Conservation (phyloP, 2,329 filamentous ascomycete species). For the Hypoxylon sp. region DNA sequence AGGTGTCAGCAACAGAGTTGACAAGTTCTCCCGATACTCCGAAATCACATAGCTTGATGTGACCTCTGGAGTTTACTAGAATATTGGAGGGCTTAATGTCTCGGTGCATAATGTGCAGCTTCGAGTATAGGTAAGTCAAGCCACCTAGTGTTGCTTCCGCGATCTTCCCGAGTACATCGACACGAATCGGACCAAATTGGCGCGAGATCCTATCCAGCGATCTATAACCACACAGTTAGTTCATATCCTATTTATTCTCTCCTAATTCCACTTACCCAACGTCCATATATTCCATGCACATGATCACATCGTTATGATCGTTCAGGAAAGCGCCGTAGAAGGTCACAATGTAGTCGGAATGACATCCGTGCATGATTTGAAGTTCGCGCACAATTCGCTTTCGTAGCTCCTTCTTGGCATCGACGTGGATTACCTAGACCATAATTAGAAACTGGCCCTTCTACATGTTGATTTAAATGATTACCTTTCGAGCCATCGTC, state of each 20-base stretch:
- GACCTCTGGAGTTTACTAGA: conserved; percentile 91
- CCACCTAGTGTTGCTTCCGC: conserved; percentile 95
- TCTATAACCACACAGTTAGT: conserved; percentile 62
- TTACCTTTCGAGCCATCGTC: conserved; percentile 96
- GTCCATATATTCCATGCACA: conserved; percentile 99
- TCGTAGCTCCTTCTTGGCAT: conserved; percentile 96
- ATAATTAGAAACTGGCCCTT: conserved; percentile 4
- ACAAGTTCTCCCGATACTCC: conserved; percentile 98
- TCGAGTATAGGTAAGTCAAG: conserved; percentile 93
- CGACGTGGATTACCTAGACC: conserved; percentile 92
- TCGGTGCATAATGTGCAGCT: conserved; percentile 98
- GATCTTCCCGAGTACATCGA: conserved; percentile 97
- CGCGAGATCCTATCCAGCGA: conserved; percentile 94
- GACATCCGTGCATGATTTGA: conserved; percentile 98
- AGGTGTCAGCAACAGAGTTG: conserved; percentile 98
- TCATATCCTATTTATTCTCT: conserved; percentile 15
- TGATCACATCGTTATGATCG: conserved; percentile 95
- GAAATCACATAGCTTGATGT: conserved; percentile 98
- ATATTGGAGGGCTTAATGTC: conserved; percentile 99
- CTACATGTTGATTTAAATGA: not conserved
- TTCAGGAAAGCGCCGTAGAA: conserved; percentile 99
- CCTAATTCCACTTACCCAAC: conserved; percentile 79
- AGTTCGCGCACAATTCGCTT: conserved; percentile 97
- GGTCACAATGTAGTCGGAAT: conserved; percentile 95
- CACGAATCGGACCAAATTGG: conserved; percentile 93